Evolutionary conservation across 1,284 basidiomycete species (phyloP).

Genomic region (Rhodotorula mucilaginosa): DNA sequence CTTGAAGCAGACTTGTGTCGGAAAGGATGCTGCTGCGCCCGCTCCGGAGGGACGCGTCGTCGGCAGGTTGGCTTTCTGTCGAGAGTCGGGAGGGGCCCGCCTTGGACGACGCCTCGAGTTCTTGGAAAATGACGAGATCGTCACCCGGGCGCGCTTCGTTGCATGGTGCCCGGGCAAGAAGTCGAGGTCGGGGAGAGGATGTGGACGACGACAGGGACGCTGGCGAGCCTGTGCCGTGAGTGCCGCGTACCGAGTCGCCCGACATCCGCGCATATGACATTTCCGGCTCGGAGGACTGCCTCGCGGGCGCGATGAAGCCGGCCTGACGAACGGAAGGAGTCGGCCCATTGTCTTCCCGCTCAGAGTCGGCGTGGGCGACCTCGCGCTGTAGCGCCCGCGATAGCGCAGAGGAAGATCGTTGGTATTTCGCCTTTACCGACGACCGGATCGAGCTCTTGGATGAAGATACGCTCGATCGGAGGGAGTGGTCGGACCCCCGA

Average conservation of each 20-base stretch:
- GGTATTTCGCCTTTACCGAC: not conserved
- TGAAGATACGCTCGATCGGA: conserved; percentile 16
- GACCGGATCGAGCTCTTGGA: not conserved
- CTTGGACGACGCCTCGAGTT: conserved; percentile 12
- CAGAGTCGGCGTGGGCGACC: not conserved
- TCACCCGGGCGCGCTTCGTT: conserved; percentile 35
- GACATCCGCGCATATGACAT: no score
- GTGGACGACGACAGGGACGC: not conserved
- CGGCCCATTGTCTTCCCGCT: conserved; percentile 12
- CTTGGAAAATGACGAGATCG: conserved; percentile 32
- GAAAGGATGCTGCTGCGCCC: conserved; percentile 6
- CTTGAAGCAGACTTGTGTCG: not conserved
- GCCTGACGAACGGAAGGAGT: conserved; percentile 27
- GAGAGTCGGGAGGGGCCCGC: not conserved
- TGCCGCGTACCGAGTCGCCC: no score
- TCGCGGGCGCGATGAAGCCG: conserved; percentile 21
- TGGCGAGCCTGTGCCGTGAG: no score
- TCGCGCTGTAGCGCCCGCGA: not conserved
- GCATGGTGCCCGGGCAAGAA: conserved; percentile 30
- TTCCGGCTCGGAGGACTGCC: not conserved
- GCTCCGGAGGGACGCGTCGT: conserved; percentile 14
- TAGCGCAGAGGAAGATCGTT: not conserved
- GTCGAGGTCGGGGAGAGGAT: conserved; percentile 16
- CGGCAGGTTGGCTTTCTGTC: conserved; percentile 2
- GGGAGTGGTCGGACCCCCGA: conserved; percentile 22